Conservation (phyloP, 306 rosid species). For the Gillenia trifoliata region DNA sequence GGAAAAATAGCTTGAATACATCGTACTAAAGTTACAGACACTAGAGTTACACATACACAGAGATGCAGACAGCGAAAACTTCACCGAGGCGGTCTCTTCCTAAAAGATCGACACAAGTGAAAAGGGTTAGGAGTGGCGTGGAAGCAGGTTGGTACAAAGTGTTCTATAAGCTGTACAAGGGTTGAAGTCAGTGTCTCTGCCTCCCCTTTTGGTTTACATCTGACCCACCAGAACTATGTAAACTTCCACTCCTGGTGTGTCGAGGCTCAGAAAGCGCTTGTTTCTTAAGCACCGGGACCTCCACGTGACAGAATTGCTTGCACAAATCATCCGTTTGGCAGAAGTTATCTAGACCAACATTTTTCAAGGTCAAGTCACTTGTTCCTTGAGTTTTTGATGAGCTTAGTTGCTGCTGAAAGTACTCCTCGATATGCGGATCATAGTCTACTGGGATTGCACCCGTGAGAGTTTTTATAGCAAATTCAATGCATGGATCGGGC, state of each 20-base stretch:
- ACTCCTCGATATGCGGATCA: constrained; percentile 40
- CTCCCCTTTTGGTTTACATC: constrained; percentile 25
- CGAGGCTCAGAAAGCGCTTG: constrained; percentile 23
- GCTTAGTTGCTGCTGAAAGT: constrained; percentile 45
- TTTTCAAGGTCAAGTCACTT: constrained; percentile 26
- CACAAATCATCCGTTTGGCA: constrained; percentile 25
- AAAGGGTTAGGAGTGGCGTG: constrained; percentile 9
- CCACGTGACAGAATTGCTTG: constrained; percentile 17
- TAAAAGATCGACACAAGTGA: not conserved
- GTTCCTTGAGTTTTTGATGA: constrained; percentile 30
- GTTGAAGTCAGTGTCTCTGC: constrained; percentile 30
- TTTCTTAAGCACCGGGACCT: not conserved
- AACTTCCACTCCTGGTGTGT: constrained; percentile 23
- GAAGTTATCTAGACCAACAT: constrained; percentile 20
- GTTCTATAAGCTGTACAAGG: constrained; percentile 26
- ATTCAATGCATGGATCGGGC: constrained; percentile 80
- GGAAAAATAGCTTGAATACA: not conserved
- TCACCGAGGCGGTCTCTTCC: not conserved
- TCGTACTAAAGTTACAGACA: not conserved
- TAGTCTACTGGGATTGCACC: constrained; percentile 48
- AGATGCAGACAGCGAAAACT: not conserved
- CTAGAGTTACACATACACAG: not conserved
- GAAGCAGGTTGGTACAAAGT: constrained; percentile 14
- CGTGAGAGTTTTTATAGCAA: constrained; percentile 70
- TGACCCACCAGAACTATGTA: constrained; percentile 34